A percentile compares a stretch with the other conserved stretches of the same genome.
Conservation (phyloP, 768 basidiomycete genomes). For the Paxillus rubicundulus region DNA sequence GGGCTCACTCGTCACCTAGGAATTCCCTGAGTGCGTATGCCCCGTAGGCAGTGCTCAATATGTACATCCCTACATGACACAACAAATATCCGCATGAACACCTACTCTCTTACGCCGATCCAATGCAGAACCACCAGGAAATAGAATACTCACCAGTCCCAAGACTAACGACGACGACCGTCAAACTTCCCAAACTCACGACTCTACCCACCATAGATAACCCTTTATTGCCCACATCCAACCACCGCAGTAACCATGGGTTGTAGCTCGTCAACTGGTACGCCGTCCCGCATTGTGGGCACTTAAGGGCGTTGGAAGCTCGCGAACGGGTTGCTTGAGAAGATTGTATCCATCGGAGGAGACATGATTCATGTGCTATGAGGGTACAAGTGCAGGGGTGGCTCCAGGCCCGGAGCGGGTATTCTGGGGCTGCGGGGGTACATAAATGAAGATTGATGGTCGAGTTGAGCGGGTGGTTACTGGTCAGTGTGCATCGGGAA, state of each 20-base stretch:
- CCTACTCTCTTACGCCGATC: no score
- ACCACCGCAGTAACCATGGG: conserved; percentile 46
- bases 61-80: conserved; percentile 40
- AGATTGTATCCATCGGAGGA: conserved; percentile 76
- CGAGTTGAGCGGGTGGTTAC: background rate
- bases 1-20: conserved; percentile 61
- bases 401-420: conserved; percentile 60
- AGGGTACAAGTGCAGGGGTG: conserved; percentile 82
- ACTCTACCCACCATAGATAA: conserved; percentile 51
- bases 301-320: conserved; percentile 64
- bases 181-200: conserved; percentile 49
- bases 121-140: background rate
- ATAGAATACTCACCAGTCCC: conserved; percentile 52
- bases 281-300: conserved; percentile 68
- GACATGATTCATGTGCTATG: conserved; percentile 75
- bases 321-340: conserved; percentile 59
- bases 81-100: background rate
- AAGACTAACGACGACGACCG: conserved; percentile 51
- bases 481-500: background rate
- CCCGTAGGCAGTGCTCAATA: conserved; percentile 64
- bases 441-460: background rate
- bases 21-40: conserved; percentile 69
- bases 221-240: conserved; percentile 50
- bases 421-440: conserved; percentile 37
- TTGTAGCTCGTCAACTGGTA: conserved; percentile 71